Percentiles rank a stretch among this genome's conserved stretches.
Evolutionary conservation across 2,329 filamentous ascomycete species (phyloP).

Genomic region (Alternaria ventricosa): DNA sequence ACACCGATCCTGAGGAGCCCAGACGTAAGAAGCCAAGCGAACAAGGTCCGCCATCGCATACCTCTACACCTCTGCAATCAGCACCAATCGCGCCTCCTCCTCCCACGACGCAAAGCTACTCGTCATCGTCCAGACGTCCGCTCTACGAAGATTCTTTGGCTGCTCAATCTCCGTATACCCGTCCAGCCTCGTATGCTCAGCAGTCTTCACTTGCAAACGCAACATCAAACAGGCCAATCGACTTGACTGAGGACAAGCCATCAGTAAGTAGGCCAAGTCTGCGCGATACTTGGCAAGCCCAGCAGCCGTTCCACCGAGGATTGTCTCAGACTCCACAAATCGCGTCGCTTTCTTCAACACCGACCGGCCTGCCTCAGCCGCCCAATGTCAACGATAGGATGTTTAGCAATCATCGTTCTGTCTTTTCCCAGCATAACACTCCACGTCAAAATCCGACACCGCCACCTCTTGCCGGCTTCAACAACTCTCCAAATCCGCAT

Average conservation of each 20-base stretch:
- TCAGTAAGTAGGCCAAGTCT: slow-evolving; percentile 21
- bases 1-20: slow-evolving; percentile 46
- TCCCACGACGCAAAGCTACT: slow-evolving; percentile 25
- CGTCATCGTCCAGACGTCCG: slow-evolving; percentile 33
- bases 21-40: slow-evolving; percentile 43
- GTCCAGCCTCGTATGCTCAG: slow-evolving; percentile 32
- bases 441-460: slow-evolving; percentile 44
- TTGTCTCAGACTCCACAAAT: slow-evolving; percentile 38
- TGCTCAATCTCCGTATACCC: slow-evolving; percentile 35
- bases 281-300: slow-evolving; percentile 41
- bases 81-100: slow-evolving; percentile 42
- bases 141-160: slow-evolving; percentile 31
- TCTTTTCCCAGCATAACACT: slow-evolving; percentile 43
- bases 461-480: slow-evolving; percentile 38
- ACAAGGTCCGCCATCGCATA: slow-evolving; percentile 42
- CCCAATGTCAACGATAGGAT: slow-evolving; percentile 30
- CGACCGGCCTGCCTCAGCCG: slow-evolving; percentile 33
- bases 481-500: slow-evolving; percentile 43
- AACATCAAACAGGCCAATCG: slow-evolving; percentile 34
- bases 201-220: slow-evolving; percentile 32
- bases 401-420: slow-evolving; percentile 37
- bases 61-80: slow-evolving; percentile 44
- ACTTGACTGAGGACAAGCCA: slow-evolving; percentile 40
- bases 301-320: slow-evolving; percentile 33
- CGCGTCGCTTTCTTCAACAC: slow-evolving; percentile 35